phyloP scores from a whole-genome alignment of 2,329 filamentous ascomycete genomes.

The Aschersonia sp. region DNA sequence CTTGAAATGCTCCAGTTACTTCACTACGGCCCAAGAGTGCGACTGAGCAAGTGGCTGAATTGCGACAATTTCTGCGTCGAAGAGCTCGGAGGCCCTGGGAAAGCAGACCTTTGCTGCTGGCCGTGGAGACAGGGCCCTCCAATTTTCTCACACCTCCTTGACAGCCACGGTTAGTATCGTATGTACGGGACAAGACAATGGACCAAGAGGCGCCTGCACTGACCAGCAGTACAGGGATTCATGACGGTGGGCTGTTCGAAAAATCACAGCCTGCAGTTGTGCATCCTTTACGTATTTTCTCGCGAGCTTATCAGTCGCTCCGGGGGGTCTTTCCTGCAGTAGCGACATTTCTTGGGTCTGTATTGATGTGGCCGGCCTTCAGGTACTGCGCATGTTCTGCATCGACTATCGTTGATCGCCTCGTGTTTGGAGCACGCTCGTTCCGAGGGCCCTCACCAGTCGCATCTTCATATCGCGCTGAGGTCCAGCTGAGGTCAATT shows the following conservation, averaged over 20 bases:
- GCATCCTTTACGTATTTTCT: neutral
- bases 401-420: too few relatives aligned
- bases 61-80: neutral
- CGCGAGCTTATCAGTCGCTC: neutral
- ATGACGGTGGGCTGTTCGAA: neutral
- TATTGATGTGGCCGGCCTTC: too few relatives aligned
- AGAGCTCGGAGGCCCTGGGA: neutral
- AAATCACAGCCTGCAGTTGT: neutral
- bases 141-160: neutral
- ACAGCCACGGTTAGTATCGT: neutral
- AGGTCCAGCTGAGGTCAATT: too few relatives aligned
- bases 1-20: neutral
- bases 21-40: too few relatives aligned
- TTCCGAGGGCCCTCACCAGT: too few relatives aligned
- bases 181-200: neutral
- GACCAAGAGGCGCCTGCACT: neutral
- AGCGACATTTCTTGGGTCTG: too few relatives aligned
- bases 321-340: too few relatives aligned
- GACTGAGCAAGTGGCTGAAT: too few relatives aligned
- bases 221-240: neutral
- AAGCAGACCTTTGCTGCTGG: neutral
- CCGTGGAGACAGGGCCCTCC: neutral
- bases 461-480: too few relatives aligned
- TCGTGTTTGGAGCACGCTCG: too few relatives aligned
- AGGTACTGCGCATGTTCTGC: too few relatives aligned